These are phyloP conservation scores for Vitis rupestris DNA, from an alignment of 164 flowering plant genomes.

Conservation along the genomic window DNA sequence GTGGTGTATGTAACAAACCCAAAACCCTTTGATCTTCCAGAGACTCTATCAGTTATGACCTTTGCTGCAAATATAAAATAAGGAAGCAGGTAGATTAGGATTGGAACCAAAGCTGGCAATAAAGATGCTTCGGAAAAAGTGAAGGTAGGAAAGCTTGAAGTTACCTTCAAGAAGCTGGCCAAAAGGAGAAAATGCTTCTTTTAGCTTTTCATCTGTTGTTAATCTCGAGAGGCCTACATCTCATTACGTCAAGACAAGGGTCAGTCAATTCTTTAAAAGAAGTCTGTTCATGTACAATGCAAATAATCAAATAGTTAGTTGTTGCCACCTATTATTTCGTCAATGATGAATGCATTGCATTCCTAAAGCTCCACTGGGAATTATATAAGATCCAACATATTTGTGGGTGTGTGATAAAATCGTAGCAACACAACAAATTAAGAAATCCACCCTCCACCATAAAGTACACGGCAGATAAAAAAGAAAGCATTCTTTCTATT, in stretches of 20 bases:
- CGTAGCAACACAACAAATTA: too few species aligned
- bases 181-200: constrained; percentile 71
- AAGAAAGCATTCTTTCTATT: too few species aligned
- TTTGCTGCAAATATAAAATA: constrained; percentile 50
- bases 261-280: too few species aligned
- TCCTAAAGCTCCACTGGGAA: too few species aligned
- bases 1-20: constrained; percentile 75
- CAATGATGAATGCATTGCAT: too few species aligned
- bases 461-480: too few species aligned
- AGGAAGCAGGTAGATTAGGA: constrained; percentile 2
- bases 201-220: constrained; percentile 74
- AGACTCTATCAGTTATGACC: constrained; percentile 55
- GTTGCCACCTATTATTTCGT: too few species aligned
- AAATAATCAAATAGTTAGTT: too few species aligned
- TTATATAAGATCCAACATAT: too few species aligned
- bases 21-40: constrained; percentile 89
- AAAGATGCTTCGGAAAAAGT: neutral
- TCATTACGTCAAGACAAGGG: neutral
- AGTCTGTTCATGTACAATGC: too few species aligned
- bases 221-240: constrained; percentile 70
- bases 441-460: too few species aligned
- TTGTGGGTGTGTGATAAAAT: too few species aligned
- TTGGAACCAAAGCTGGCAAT: neutral
- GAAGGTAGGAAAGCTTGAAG: neutral
- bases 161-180: constrained; percentile 80